Evolutionary conservation across 2,329 filamentous ascomycete species (phyloP).

Genomic region (Alternaria gansuensis): DNA sequence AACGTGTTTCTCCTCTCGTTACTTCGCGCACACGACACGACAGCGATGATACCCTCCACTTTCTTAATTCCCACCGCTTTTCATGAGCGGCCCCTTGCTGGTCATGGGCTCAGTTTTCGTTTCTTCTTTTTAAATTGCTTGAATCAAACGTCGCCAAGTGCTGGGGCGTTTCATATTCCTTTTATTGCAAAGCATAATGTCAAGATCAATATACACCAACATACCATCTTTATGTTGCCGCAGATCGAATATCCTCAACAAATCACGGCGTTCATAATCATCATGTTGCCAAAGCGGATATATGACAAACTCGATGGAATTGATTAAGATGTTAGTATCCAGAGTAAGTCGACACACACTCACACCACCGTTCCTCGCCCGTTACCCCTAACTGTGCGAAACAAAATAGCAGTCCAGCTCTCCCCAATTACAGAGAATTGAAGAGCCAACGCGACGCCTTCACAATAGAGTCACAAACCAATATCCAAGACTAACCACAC

Average conservation of each 20-base stretch:
- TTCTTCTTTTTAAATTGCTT: background rate
- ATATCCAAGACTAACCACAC: too few species aligned
- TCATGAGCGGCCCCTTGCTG: background rate
- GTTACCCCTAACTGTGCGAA: background rate
- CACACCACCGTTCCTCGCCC: background rate
- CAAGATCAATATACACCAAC: background rate
- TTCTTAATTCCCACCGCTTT: background rate
- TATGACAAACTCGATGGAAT: background rate
- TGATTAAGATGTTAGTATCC: background rate
- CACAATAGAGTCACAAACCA: too few species aligned
- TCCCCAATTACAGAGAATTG: background rate
- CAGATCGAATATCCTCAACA: too few species aligned
- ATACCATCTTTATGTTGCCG: background rate
- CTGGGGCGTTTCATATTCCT: conserved; percentile 16
- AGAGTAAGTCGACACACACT: background rate
- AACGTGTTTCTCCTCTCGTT: background rate
- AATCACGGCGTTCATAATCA: background rate
- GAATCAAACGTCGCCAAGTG: conserved; percentile 21
- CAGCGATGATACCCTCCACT: background rate
- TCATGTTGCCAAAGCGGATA: too few species aligned
- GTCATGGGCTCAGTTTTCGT: background rate
- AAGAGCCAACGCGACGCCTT: too few species aligned
- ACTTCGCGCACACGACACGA: background rate
- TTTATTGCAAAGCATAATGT: background rate
- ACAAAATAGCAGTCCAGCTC: background rate